Evolutionary conservation across 2,329 filamentous ascomycete species (phyloP).

Genomic region (Fusarium lateritium): DNA sequence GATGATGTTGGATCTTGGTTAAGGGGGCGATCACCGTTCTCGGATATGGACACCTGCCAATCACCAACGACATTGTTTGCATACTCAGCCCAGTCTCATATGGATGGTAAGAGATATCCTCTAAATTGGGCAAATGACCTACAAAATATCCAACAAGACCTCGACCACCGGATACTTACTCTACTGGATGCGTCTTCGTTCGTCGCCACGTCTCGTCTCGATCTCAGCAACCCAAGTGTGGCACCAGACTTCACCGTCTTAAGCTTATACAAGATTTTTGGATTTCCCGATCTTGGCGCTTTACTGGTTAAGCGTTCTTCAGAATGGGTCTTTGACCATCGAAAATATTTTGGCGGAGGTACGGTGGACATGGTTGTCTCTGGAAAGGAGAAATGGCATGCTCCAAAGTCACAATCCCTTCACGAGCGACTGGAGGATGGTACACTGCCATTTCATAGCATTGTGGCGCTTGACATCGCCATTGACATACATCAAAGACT

Average conservation of each 20-base stretch:
- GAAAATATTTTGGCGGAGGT: slow-evolving; percentile 92
- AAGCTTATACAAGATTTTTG: slow-evolving; percentile 98
- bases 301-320: slow-evolving; percentile 84
- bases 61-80: slow-evolving; percentile 71
- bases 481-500: slow-evolving; percentile 77
- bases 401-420: slow-evolving; percentile 76
- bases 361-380: slow-evolving; percentile 92
- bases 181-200: slow-evolving; percentile 88
- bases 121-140: slow-evolving; percentile 74
- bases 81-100: slow-evolving; percentile 93
- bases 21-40: slow-evolving; percentile 53
- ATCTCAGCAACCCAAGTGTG: slow-evolving; percentile 72
- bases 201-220: slow-evolving; percentile 81
- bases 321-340: slow-evolving; percentile 72
- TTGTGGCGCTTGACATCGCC: slow-evolving; percentile 84
- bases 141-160: slow-evolving; percentile 50
- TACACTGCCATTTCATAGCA: slow-evolving; percentile 90
- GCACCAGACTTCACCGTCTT: slow-evolving; percentile 89
- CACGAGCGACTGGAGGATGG: slow-evolving; percentile 93
- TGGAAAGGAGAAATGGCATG: slow-evolving; percentile 86
- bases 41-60: slow-evolving; percentile 32
- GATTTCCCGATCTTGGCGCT: slow-evolving; percentile 91
- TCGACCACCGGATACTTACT: slow-evolving; percentile 67
- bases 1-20: slow-evolving; percentile 77
- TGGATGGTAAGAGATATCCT: slow-evolving; percentile 85